Percentiles rank a stretch among this genome's conserved stretches.
These are phyloP conservation scores for Myxozyma udenii DNA, from an alignment of 805 yeast species.

Conservation along the genomic window DNA sequence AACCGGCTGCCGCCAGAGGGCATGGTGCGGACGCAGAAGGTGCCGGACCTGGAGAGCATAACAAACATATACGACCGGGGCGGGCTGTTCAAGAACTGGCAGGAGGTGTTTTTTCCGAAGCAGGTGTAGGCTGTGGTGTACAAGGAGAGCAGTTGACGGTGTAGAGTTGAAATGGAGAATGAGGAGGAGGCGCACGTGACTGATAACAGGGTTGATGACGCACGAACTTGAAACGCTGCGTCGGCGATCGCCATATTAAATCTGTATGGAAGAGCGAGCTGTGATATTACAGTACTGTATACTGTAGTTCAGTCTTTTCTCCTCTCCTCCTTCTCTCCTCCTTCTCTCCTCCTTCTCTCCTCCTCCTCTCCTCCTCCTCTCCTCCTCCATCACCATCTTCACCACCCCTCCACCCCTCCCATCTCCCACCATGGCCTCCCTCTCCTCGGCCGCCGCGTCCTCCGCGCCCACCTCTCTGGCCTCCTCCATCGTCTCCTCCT, in stretches of 20 bases:
- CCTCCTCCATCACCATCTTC: background rate
- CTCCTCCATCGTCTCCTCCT: background rate
- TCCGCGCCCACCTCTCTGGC: constrained; percentile 4
- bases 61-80: constrained; percentile 41
- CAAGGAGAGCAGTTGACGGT: background rate
- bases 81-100: constrained; percentile 37
- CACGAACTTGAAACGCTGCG: no score
- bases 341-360: background rate
- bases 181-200: no score
- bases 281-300: background rate
- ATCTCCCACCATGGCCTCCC: constrained; percentile 6
- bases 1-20: constrained; percentile 29
- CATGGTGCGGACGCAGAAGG: constrained; percentile 28
- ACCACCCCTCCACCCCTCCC: background rate
- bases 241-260: no score
- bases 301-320: background rate
- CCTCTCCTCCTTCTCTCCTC: background rate
- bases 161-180: background rate
- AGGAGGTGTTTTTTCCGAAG: constrained; percentile 32
- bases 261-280: no score
- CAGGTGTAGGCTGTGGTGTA: constrained; percentile 6
- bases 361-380: background rate
- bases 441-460: constrained; percentile 9
- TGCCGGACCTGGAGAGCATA: constrained; percentile 36
- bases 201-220: no score